A percentile compares a stretch with the other conserved stretches of the same genome.
Conservation (phyloP, 2,329 filamentous ascomycete genomes). For the Verticillium longisporum region DNA sequence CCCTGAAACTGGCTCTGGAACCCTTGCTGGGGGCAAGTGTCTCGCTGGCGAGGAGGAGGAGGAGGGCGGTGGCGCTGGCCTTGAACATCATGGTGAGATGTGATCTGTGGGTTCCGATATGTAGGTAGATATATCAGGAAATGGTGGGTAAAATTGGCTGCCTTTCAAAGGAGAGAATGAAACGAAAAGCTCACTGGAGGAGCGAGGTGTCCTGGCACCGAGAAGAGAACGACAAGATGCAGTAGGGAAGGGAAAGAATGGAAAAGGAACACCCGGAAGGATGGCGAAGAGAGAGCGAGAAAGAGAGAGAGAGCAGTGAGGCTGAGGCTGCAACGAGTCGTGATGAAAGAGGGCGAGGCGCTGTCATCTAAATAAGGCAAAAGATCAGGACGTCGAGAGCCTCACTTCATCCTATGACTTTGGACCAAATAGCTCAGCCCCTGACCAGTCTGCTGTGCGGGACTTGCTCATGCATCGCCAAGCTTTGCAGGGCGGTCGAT, state of each 20-base stretch:
- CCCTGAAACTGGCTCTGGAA: neutral
- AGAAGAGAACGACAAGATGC: constrained; percentile 1
- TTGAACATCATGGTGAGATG: constrained; percentile 1
- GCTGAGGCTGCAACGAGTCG: neutral
- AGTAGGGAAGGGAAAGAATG: neutral
- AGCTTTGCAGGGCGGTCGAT: neutral
- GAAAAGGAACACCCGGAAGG: neutral
- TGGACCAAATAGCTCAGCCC: neutral
- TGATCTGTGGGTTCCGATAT: neutral
- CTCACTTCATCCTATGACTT: neutral
- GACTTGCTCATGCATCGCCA: neutral
- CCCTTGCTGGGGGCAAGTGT: neutral
- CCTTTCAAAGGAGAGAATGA: constrained; percentile 1
- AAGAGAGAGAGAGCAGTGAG: neutral
- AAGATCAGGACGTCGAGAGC: neutral
- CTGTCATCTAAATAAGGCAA: neutral
- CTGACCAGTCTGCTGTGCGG: neutral
- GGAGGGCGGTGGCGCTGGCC: neutral
- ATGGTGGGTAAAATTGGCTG: neutral
- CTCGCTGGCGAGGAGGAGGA: neutral
- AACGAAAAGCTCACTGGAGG: constrained; percentile 1
- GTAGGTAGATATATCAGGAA: neutral
- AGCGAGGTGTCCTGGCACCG: constrained; percentile 2
- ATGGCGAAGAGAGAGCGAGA: neutral
- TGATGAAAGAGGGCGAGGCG: neutral